Percentiles rank a stretch among this genome's conserved stretches.
phyloP scores from a whole-genome alignment of 495 filamentous ascomycete species.

The Talaromyces liani region DNA sequence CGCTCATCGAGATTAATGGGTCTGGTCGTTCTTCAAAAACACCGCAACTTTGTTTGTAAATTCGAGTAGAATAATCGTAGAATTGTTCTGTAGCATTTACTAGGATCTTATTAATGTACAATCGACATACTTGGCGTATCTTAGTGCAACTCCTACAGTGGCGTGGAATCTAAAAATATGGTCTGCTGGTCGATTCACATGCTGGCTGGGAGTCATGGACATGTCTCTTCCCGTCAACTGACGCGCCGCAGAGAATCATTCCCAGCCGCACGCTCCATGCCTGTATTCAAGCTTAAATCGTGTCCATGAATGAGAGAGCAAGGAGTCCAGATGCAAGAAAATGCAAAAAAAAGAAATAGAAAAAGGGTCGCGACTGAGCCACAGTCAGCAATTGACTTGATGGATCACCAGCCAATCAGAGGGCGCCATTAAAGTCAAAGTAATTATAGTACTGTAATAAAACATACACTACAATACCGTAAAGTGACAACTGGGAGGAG shows the following conservation, averaged over 20 bases:
- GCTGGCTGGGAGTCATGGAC: background rate
- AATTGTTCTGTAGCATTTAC: background rate
- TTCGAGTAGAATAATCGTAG: background rate
- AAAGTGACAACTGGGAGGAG: background rate
- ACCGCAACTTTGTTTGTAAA: background rate
- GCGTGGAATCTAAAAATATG: background rate
- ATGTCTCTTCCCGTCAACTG: background rate
- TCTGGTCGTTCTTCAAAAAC: background rate
- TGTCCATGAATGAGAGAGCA: background rate
- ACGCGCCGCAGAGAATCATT: background rate
- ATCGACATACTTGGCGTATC: background rate
- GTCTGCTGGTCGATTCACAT: background rate
- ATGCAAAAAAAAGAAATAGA: background rate
- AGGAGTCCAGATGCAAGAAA: background rate
- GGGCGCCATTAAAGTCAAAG: background rate
- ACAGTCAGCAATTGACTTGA: background rate
- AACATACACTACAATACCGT: background rate
- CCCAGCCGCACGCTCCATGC: background rate
- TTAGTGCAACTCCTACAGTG: background rate
- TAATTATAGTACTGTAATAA: background rate
- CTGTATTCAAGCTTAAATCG: background rate
- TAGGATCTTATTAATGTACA: background rate
- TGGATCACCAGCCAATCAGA: background rate
- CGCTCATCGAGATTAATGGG: too few relatives aligned
- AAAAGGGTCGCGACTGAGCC: background rate